Conservation (phyloP, 106 monocot genomes). For the Platanthera guangdongensis region DNA sequence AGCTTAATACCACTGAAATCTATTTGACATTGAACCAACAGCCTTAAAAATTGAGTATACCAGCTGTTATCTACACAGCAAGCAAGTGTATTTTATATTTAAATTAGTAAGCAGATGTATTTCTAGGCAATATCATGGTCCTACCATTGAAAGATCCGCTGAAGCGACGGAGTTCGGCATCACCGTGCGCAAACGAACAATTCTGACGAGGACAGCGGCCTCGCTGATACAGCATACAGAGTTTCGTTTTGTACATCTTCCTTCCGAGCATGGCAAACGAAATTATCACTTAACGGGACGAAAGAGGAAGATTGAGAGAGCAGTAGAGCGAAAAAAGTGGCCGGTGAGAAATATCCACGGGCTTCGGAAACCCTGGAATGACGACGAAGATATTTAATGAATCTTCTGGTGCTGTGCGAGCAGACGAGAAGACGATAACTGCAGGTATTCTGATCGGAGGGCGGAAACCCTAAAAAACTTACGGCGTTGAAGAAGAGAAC, state of each 20-base stretch:
- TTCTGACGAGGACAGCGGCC: conserved; percentile 46
- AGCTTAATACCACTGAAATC: not conserved
- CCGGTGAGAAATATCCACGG: not conserved
- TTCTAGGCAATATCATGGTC: not conserved
- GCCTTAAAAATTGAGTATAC: not conserved
- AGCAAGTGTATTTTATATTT: not conserved
- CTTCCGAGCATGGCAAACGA: conserved; percentile 26
- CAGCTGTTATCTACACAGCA: not conserved
- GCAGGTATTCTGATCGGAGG: not conserved
- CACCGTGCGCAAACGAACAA: conserved; percentile 63
- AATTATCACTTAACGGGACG: not conserved
- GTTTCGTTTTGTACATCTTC: conserved; percentile 61
- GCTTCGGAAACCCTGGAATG: not conserved
- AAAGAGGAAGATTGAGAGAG: not conserved
- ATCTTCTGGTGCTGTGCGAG: not conserved
- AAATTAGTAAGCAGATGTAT: not conserved
- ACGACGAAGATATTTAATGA: not conserved
- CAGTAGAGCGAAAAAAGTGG: not conserved
- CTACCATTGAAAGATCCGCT: conserved; percentile 36
- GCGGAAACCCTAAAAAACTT: not conserved
- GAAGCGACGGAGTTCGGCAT: conserved; percentile 45
- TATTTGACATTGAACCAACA: not conserved
- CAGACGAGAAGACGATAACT: not conserved
- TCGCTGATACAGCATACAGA: conserved; percentile 41
- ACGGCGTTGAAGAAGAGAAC: not conserved